A percentile compares a stretch with the other conserved stretches of the same genome.
phyloP scores from a whole-genome alignment of 768 basidiomycete species.

The Mycena leptocephala region DNA sequence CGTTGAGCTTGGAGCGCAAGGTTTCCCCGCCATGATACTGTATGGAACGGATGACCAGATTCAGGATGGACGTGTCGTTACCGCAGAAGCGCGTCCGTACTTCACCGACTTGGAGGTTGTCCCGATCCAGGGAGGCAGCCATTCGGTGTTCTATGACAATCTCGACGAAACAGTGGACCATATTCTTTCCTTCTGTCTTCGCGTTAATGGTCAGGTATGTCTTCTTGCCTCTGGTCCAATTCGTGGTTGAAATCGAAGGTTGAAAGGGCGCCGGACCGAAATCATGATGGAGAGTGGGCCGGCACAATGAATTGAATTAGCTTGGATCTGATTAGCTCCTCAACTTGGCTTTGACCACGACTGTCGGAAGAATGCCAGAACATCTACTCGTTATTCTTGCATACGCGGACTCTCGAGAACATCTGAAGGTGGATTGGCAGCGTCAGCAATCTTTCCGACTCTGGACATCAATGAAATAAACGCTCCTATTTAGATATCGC shows the following conservation, averaged over 20 bases:
- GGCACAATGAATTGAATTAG: neutral
- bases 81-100: conserved; percentile 17
- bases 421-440: conserved; percentile 7
- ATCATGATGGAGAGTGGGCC: neutral
- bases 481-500: conserved; percentile 2
- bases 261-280: neutral
- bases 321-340: neutral
- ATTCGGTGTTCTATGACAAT: conserved; percentile 31
- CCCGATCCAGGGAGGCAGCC: conserved; percentile 29
- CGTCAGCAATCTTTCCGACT: neutral
- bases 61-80: conserved; percentile 24
- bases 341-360: neutral
- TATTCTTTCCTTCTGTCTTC: conserved; percentile 29
- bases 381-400: neutral
- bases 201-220: conserved; percentile 15
- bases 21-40: conserved; percentile 32
- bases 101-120: conserved; percentile 30
- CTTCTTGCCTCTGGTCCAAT: neutral
- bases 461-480: neutral
- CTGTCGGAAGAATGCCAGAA: neutral
- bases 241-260: neutral
- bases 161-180: conserved; percentile 26
- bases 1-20: conserved; percentile 12
- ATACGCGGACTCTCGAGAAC: neutral
- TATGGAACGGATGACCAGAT: conserved; percentile 30